Evolutionary conservation across 163 green algal genomes (phyloP), one percentile per base, ranked within the genome.

Genomic region (Volvox carteri): DNA sequence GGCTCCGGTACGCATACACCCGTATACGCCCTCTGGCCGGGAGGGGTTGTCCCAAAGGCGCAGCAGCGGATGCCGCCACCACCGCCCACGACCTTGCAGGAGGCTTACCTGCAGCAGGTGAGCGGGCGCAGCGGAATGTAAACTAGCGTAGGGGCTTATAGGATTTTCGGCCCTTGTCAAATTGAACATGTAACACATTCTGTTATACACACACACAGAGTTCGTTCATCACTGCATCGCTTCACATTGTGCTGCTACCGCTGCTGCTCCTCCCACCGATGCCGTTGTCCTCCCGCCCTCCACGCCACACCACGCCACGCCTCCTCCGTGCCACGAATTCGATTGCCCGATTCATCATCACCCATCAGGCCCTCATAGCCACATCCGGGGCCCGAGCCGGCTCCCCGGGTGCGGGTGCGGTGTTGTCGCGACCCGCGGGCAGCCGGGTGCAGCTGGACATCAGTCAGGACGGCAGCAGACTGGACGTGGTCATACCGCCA

Each of bases 401-500:
- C n/a, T n/a, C n/a, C n/a, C n/a, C n/a, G n/a, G n/a, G n/a, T n/a
- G n/a, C n/a, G n/a, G n/a, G n/a, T n/a, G n/a, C n/a, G n/a, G n/a
- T 28, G 2, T 33, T 80, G 12, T 28, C 37, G 21, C 84, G 68
- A 33, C 84, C 70, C 19, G 68, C 85, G 52, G 85, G 85, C 28
- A 92, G 33, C 12, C 85, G 85, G 6, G 90, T 92, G 68, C 11
- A 78, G 56, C 85, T 92, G 28, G 35, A 88, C 37, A 35, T 67
- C 30, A 88, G 23, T 52, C n/a, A 41, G 14, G 75, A 84, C 35
- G 68, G 23, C n/a, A 70, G 41, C 39, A 70, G 90, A 9, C 72
- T 92, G n/a, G 90, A 92, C 60, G 37, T 92, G 11, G 75, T 46
- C 25, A 90, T 92, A 35, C 90, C 90, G 35, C 84, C 84, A 9